Evolutionary conservation across 2,329 filamentous ascomycete species (phyloP), one percentile per base, ranked within the genome.

Genomic region (Penicillium vulpinum): DNA sequence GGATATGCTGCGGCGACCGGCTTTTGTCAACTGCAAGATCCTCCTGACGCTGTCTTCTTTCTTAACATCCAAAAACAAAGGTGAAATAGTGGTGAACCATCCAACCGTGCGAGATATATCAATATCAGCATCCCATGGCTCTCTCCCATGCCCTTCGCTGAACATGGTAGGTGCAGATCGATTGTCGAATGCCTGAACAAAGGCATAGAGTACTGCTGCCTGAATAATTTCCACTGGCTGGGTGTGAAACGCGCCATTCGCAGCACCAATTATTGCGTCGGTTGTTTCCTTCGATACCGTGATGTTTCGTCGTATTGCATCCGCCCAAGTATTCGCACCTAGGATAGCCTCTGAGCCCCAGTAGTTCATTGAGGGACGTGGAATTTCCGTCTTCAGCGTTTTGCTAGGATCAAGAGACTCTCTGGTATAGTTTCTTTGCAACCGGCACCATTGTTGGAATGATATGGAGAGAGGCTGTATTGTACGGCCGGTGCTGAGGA

Each of bases 81-180:
- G 84, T 47, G 79, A 83, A 13, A 86, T 71, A 0, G 82, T 79
- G 2, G 83, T 85, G 60, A 86, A 85, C 83, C 83, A 86, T 2
- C 84, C 84, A 0, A 86, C 82, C 0, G 83, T 86, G 50, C 83
- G 75, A 5, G 80, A 78, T 0, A 85, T 77, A 67, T 86, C 81
- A 13, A 81, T 72, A 16, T 79, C 77, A 0, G 70, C 67, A 26
- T 78, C 77, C 59, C 76, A 76, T 2, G 73, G 67, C n/a, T 75
- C 73, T 8, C 73, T 65, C 3, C 73, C 73, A 53, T 75, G 73
- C 0, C 68, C 70, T 52, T 75, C 72, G 45, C 66, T 71, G 57
- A 71, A 87, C 0, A 86, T 63, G 1, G 80, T 79, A 0, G 84
- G 84, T 0, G 75, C 68, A 0, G 63, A 58, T 18, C 84, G 77